Percentiles rank a stretch among this genome's conserved stretches.
These are phyloP conservation scores for Arthrinium phaeospermum DNA, from an alignment of 2,329 filamentous ascomycete species.

Conservation along the genomic window DNA sequence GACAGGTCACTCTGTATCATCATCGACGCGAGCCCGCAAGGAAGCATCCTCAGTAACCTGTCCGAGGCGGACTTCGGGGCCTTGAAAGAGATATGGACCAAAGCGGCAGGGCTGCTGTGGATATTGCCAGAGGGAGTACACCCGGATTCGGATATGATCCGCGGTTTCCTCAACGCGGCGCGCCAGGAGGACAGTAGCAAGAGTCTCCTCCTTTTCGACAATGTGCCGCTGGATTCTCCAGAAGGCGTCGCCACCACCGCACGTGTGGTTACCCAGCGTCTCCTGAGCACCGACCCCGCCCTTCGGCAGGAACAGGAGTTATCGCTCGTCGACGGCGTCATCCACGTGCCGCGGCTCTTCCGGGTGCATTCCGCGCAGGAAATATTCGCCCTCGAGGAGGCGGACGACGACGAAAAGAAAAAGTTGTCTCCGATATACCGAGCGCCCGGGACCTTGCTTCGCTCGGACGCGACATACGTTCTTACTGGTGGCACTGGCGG, in stretches of 20 bases:
- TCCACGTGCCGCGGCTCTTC: conserved; percentile 2
- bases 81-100: not conserved
- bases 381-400: not conserved
- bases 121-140: not conserved
- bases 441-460: conserved; percentile 23
- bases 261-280: not conserved
- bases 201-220: not conserved
- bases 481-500: conserved; percentile 38
- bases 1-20: not conserved
- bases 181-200: not conserved
- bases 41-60: not conserved
- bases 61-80: not conserved
- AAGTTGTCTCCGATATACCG: not conserved
- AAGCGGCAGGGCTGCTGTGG: not conserved
- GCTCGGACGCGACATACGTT: conserved; percentile 31
- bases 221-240: not conserved
- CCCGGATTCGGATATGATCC: not conserved
- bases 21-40: not conserved
- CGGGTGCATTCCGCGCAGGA: not conserved
- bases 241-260: not conserved
- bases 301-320: not conserved
- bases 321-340: not conserved
- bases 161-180: not conserved
- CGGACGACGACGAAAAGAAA: not conserved
- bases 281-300: not conserved